Evolutionary conservation across 495 filamentous ascomycete genomes (phyloP).

Genomic region (Aspergillus bertholletiae): DNA sequence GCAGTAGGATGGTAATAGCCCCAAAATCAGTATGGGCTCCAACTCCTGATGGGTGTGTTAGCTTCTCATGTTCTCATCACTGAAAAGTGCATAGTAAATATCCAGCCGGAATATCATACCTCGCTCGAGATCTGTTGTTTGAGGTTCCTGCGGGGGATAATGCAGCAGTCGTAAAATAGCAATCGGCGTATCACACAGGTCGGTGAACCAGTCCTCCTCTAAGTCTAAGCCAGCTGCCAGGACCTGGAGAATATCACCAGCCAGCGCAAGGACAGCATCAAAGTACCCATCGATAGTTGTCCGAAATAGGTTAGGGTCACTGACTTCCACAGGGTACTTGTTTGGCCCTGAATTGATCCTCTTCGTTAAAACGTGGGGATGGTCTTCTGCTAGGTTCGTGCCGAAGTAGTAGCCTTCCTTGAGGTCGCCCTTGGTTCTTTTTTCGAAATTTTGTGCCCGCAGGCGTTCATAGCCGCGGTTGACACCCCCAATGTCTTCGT

Average conservation of each 20-base stretch:
- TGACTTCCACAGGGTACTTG: constrained; percentile 36
- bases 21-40: constrained; percentile 55
- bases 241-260: constrained; percentile 25
- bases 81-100: too few relatives aligned
- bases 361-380: constrained; percentile 26
- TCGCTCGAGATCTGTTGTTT: constrained; percentile 14
- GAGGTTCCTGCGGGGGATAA: constrained; percentile 43
- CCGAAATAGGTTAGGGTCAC: constrained; percentile 29
- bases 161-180: constrained; percentile 42
- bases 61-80: not conserved
- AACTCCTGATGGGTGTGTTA: constrained; percentile 18
- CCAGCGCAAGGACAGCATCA: constrained; percentile 16
- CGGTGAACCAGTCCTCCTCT: constrained; percentile 33
- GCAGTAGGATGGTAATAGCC: constrained; percentile 42
- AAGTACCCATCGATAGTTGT: constrained; percentile 26
- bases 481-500: constrained; percentile 14
- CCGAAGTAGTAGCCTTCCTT: constrained; percentile 48
- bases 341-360: constrained; percentile 42
- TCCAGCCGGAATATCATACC: not conserved
- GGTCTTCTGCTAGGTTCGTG: constrained; percentile 26
- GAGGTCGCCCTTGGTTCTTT: constrained; percentile 33
- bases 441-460: constrained; percentile 40
- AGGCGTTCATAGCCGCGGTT: constrained; percentile 44
- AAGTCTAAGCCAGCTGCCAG: constrained; percentile 39
- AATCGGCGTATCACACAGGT: constrained; percentile 27